Percentiles rank a stretch among this genome's conserved stretches.
phyloP scores from a whole-genome alignment of 805 yeast genomes.

The Saccharomycopsis capsularis region DNA sequence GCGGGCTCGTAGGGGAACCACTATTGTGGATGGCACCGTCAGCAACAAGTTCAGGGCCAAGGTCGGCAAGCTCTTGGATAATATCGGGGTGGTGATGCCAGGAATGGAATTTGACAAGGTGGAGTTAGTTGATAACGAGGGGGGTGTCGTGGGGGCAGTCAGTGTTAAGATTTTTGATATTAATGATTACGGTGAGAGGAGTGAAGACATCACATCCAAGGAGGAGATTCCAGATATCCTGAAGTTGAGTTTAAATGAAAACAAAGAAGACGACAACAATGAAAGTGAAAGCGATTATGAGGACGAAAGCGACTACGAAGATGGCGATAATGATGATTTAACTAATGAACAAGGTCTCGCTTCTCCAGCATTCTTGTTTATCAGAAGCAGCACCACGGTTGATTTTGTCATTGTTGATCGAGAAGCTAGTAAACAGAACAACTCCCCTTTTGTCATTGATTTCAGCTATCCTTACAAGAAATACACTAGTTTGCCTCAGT shows the following conservation, averaged over 20 bases:
- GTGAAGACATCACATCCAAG: constrained; percentile 22
- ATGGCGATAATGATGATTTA: neutral
- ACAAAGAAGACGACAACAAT: neutral
- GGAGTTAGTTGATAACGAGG: constrained; percentile 18
- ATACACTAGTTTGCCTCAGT: constrained; percentile 40
- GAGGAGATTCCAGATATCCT: constrained; percentile 35
- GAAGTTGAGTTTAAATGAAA: constrained; percentile 30
- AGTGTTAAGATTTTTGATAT: constrained; percentile 30
- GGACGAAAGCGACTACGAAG: constrained; percentile 8
- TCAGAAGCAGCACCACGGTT: constrained; percentile 29
- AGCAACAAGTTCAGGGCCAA: constrained; percentile 13
- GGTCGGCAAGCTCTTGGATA: constrained; percentile 39
- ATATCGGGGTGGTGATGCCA: constrained; percentile 56
- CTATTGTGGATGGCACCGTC: constrained; percentile 10
- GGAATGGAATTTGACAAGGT: constrained; percentile 36
- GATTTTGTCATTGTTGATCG: neutral
- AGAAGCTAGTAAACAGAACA: constrained; percentile 7
- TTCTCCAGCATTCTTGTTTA: constrained; percentile 44
- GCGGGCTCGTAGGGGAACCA: constrained; percentile 19
- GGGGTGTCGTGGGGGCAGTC: constrained; percentile 23
- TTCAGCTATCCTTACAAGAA: constrained; percentile 20
- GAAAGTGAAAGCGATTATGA: neutral
- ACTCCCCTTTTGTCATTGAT: too few species aligned
- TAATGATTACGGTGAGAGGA: constrained; percentile 25
- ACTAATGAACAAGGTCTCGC: constrained; percentile 25